Evolutionary conservation across 164 flowering plant genomes (phyloP), one percentile per base, ranked within the genome.

Genomic region (Dillenia suffruticosa): DNA sequence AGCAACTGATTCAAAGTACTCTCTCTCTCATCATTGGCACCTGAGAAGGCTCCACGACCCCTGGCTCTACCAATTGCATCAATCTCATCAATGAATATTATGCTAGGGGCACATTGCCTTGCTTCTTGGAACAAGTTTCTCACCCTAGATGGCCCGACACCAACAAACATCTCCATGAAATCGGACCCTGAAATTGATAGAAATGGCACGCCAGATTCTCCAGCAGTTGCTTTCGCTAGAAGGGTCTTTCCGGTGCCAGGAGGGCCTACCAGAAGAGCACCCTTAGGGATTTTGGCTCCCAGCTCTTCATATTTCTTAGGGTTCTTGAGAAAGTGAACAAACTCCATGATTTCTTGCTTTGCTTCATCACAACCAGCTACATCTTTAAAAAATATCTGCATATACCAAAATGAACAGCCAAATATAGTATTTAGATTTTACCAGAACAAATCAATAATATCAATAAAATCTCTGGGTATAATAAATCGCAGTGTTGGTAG

Each of bases 341-440:
- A 87, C 68, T 93, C 98, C 97, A 90, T 88, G 54, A 93, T 85
- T 74, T 93, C 98, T 73, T 84, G 92, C 74, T 92, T 92, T 62
- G 98, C 98, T 66, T 92, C 96, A 74, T 92, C 98, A 79, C 91
- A 86, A 24, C 96, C 96, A 80, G 93, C 96, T 51, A 92, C 96
- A 83, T 92, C 96, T 72, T 84, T 87, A 65, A 92, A 92, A 76
- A 49, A 87, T 17, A 89, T 71, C 97, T 92, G 74, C 43, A 71
- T 1, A 26, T 32, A 73, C 32, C 46, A 62, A 62, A 68, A 57
- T 51, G 15, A 64, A 12, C 48, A 22, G 51, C 0, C 19, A 15
- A 7, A 50, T 24, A 49, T 46, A 56, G 7, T 22, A 53, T 46
- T 54, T 14, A 10, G 12, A 50, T 19, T 51, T 14, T 11, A 43